Evolutionary conservation across 495 filamentous ascomycete genomes (phyloP), one percentile per base, ranked within the genome.

Genomic region (Penicillium flavigenum): DNA sequence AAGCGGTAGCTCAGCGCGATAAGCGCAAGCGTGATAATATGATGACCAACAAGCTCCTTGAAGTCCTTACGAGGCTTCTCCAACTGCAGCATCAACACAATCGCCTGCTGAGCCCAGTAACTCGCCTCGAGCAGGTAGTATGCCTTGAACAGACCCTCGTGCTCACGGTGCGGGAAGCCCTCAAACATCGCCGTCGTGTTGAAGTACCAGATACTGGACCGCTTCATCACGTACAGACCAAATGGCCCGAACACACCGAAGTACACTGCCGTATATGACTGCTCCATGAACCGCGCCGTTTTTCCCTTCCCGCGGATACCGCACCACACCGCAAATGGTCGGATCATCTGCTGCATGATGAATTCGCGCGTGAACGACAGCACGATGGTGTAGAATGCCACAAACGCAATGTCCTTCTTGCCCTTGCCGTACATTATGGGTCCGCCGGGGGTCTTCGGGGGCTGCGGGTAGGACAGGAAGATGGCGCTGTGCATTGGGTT

Each of bases 11-110:
- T 95, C 68, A 92, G 72, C 31, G 76, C 85, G 59, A 98, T 98
- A 54, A 98, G 79, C n/a, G 87, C 78, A 54, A 98, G 70, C 11
- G 91, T 95, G 63, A 98, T 90, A 60, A 98, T 88, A 68, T 98
- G 94, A 69, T 98, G 94, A 45, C 86, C 86, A 29, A 98, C 91
- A 49, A 98, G 81, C 79, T 98, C 94, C 75, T 88, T 92, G 72
- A 92, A 98, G 68, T 98, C 94, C 77, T 97, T 97, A 12, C 94
- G 80, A 24, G 90, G 93, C 78, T 96, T 95, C 81, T 98, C 94
- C 73, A 97, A 82, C 71, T 88, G 88, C 53, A 98, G 77, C 57
- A 91, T 59, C 49, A 98, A 79, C 17, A 98, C 94, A 56, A 98
- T 89, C 19, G 86, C 88, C 77, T 98, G 94, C 78, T 98, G 95